Evolutionary conservation across 2,329 filamentous ascomycete species (phyloP).

Genomic region (Septoria petroselini): DNA sequence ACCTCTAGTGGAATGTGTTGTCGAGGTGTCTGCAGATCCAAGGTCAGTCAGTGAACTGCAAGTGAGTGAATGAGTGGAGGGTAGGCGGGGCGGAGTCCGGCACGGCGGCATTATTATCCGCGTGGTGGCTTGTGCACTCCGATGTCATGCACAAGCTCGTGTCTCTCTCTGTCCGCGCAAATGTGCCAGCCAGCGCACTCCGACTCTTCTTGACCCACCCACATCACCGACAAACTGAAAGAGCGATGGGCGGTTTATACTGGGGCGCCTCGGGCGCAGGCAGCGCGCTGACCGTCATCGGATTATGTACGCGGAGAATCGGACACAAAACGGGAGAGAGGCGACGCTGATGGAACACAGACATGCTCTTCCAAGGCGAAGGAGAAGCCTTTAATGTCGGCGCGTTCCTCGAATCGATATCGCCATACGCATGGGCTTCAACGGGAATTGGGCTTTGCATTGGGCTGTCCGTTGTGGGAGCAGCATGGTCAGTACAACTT

Average conservation of each 20-base stretch:
- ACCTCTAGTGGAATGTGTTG: slow-evolving; percentile 1
- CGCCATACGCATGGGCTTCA: slow-evolving; percentile 89
- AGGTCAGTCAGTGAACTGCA: background rate
- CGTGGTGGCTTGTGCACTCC: slow-evolving; percentile 11
- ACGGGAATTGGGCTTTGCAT: slow-evolving; percentile 92
- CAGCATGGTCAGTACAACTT: slow-evolving; percentile 69
- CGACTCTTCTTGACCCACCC: slow-evolving; percentile 13
- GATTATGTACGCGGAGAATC: slow-evolving; percentile 36
- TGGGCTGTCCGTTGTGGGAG: slow-evolving; percentile 90
- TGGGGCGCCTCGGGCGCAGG: slow-evolving; percentile 40
- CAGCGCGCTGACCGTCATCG: slow-evolving; percentile 38
- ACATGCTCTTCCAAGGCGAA: slow-evolving; percentile 97
- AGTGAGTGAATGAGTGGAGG: background rate
- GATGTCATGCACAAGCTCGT: slow-evolving; percentile 23
- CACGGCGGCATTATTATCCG: background rate
- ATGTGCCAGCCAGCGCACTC: slow-evolving; percentile 3
- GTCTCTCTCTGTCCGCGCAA: slow-evolving; percentile 14
- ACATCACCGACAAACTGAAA: slow-evolving; percentile 1
- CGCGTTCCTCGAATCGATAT: slow-evolving; percentile 88
- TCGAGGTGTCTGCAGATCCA: slow-evolving; percentile 4
- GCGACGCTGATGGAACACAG: slow-evolving; percentile 50
- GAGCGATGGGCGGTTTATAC: slow-evolving; percentile 37
- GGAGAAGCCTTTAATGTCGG: slow-evolving; percentile 97
- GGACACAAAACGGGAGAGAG: slow-evolving; percentile 11
- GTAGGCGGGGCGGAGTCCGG: slow-evolving; percentile 9